Evolutionary conservation across 345 rosid species (phyloP), one percentile per base, ranked within the genome.

Genomic region (Ceriops tagal): DNA sequence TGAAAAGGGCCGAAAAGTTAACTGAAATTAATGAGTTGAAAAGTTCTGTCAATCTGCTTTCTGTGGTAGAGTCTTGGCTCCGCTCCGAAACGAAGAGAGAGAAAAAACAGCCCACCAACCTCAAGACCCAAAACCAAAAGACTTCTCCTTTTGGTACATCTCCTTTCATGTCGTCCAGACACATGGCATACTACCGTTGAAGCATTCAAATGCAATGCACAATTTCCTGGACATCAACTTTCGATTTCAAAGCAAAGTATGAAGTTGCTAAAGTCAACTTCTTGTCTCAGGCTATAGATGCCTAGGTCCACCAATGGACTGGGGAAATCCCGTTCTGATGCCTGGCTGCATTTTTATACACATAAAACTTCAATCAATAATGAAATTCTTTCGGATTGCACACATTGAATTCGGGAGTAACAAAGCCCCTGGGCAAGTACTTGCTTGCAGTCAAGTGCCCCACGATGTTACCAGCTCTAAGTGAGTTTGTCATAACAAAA

Each of bases 131-230:
- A 70, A 69, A 61, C 70, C 87, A 78, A 73, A 87, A 76, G 73
- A 3, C 83, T 26, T 75, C 88, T 28, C 80, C 88, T 26, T 66
- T 68, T 8, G 91, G 83, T 65, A 64, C 78, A 67, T 90, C 92
- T 65, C 92, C 90, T 51, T 90, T 92, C 66, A 74, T 73, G 74
- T 85, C 96, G 32, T 91, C 96, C 5, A 89, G 89, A 71, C 97
- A 93, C 67, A 89, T 91, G 97, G 96, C 98, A 70, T 91, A 88
- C 83, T 89, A 91, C 75, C 90, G 92, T 19, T 93, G 78, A 87
- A 73, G 67, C 37, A 62, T 47, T 34, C 32, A 20, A 58, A 19
- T 13, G 49, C 49, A 43, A 39, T 3, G 18, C 49, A 43, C 18
- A 16, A 3, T 43, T 43, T 43, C 47, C 5, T 43, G 58, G 15